Base-by-base conservation (phyloP, 176 grass and related monocot species). In the Juncus effusus region DNA sequence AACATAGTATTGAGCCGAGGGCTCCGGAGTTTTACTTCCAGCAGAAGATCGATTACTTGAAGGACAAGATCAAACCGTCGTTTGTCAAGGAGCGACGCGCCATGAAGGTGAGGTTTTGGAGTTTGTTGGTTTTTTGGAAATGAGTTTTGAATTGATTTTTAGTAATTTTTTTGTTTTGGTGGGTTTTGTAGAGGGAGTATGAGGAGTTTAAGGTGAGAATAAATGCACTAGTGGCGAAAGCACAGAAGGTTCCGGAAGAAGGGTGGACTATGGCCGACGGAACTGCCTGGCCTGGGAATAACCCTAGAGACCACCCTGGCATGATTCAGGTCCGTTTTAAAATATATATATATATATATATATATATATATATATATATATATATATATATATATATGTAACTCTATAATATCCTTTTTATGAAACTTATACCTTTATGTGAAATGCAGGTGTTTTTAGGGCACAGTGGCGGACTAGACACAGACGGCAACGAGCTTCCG, bases 11-110 rank as follows among this genome's bases (percentile, higher is more conserved):
- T 56, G 91, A 96, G 77, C 91, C 87, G 44, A 84, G 87, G 63
- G 91, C 91, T 72, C 91, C 91, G 59, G 91, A 96, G 56, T 96
- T 90, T 85, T 96, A 96, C 62, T 96, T 96, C 80, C 84, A 84
- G 64, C 91, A 91, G 81, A 96, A 96, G 76, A 96, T 96, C 56
- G 87, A 96, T 76, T 91, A 96, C 73, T 74, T 96, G 37, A 96
- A 88, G 55, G 91, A 96, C 69, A 96, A 96, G 77, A 80, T 96
- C 42, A 81, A 85, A 67, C 91, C 91, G 51, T 91, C 87, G 55
- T 96, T 96, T 88, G 91, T 91, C 16, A 96, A 90, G 78, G 87
- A 96, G 71, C 82, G 91, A 38, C 74, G 91, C 7, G 84, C 91
- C 63, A 96, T 96, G 91, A 96, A 96, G 87, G 91, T 90, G 75